Percentiles rank a stretch among this genome's conserved stretches.
phyloP scores from a whole-genome alignment of 106 monocot species.

The Dendrobium officinale region DNA sequence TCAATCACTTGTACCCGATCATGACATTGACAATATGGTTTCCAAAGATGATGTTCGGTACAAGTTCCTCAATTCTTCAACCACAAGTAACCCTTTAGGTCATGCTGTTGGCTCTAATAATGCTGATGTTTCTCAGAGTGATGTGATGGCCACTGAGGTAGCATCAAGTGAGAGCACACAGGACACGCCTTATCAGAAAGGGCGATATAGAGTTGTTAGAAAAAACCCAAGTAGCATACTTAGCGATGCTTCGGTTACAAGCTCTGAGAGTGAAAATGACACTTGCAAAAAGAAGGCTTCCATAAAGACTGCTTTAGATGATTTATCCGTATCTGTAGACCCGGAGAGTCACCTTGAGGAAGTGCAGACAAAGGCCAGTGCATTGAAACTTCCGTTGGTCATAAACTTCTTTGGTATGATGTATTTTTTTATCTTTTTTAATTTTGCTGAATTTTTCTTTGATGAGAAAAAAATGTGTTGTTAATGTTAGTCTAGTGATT shows the following conservation, averaged over 20 bases:
- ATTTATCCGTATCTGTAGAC: background rate
- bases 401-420: background rate
- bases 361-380: background rate
- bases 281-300: background rate
- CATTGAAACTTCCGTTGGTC: background rate
- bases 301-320: background rate
- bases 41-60: background rate
- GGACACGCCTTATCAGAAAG: background rate
- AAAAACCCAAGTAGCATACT: background rate
- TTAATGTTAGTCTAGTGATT: background rate
- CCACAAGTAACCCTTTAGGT: background rate
- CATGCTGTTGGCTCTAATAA: background rate
- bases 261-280: background rate
- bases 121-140: background rate
- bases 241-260: slow-evolving; percentile 3
- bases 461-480: background rate
- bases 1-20: background rate
- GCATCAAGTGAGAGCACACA: slow-evolving; percentile 5
- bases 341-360: background rate
- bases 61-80: background rate
- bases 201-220: slow-evolving; percentile 3
- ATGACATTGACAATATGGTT: slow-evolving; percentile 1
- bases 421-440: background rate
- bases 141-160: background rate
- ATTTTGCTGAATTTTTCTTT: background rate